A percentile compares a stretch with the other conserved stretches of the same genome.
These are phyloP conservation scores for Penicillium decumbens DNA, from an alignment of 2,329 filamentous ascomycete species.

Conservation along the genomic window DNA sequence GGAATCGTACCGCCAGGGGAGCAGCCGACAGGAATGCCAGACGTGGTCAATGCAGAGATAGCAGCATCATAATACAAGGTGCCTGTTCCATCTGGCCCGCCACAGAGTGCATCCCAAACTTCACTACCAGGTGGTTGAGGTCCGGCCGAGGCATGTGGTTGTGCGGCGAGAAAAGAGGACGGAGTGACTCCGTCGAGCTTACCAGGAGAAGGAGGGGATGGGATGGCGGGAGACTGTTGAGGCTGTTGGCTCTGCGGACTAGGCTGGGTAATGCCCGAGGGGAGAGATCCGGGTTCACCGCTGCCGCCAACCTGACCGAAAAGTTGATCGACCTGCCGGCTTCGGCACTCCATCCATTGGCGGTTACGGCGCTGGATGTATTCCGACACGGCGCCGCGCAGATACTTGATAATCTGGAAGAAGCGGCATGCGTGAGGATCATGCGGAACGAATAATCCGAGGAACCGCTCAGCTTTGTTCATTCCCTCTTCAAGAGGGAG, in stretches of 20 bases:
- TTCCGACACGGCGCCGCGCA: constrained; percentile 37
- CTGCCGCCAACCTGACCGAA: constrained; percentile 35
- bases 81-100: constrained; percentile 14
- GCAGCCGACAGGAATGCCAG: constrained; percentile 31
- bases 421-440: constrained; percentile 37
- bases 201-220: constrained; percentile 23
- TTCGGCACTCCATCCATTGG: constrained; percentile 38
- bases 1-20: constrained; percentile 30
- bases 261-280: constrained; percentile 2
- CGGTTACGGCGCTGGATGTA: constrained; percentile 37
- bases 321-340: constrained; percentile 41
- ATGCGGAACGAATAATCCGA: constrained; percentile 32
- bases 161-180: constrained; percentile 16
- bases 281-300: constrained; percentile 9
- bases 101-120: constrained; percentile 30
- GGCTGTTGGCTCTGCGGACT: constrained; percentile 5
- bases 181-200: constrained; percentile 15
- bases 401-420: constrained; percentile 38
- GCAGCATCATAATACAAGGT: constrained; percentile 28
- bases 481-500: constrained; percentile 34
- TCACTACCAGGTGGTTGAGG: constrained; percentile 18
- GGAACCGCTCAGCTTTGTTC: constrained; percentile 34
- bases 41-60: constrained; percentile 33
- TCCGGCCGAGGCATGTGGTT: constrained; percentile 9
- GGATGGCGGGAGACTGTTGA: constrained; percentile 10